Percentiles rank a stretch among this genome's conserved stretches.
Evolutionary conservation across 345 rosid species (phyloP).

Genomic region (Eucalyptus microcorys): DNA sequence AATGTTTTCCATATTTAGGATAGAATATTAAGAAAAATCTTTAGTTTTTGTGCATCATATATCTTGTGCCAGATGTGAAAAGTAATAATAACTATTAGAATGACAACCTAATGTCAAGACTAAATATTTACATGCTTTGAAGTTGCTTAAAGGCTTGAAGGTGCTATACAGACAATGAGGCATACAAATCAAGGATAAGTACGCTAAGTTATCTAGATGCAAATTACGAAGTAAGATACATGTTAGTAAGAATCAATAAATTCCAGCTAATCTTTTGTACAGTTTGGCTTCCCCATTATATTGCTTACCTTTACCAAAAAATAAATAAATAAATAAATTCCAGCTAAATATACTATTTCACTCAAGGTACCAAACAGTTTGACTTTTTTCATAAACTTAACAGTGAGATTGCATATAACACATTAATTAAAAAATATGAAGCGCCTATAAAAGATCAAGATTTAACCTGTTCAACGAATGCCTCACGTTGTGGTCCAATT

Average conservation of each 20-base stretch:
- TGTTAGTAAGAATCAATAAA: neutral
- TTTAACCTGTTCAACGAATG: conserved; percentile 83
- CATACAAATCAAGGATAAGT: neutral
- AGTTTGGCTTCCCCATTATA: no score
- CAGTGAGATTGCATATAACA: neutral
- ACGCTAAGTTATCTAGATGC: neutral
- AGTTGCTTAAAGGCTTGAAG: neutral
- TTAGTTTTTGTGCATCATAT: neutral
- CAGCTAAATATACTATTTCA: neutral
- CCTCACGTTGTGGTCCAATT: conserved; percentile 49
- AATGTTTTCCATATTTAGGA: no score
- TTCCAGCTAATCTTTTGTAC: neutral
- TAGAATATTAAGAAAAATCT: neutral
- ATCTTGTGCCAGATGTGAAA: neutral
- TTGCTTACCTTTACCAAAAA: no score
- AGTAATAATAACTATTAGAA: neutral
- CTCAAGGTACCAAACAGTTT: neutral
- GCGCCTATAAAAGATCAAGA: neutral
- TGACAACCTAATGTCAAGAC: neutral
- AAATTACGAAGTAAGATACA: neutral
- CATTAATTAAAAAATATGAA: neutral
- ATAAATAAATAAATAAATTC: no score
- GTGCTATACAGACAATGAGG: neutral
- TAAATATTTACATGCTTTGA: neutral
- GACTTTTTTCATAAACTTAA: neutral